Evolutionary conservation across 1,139 yeast genomes (phyloP).

Genomic region (Blastobotrys apis): DNA sequence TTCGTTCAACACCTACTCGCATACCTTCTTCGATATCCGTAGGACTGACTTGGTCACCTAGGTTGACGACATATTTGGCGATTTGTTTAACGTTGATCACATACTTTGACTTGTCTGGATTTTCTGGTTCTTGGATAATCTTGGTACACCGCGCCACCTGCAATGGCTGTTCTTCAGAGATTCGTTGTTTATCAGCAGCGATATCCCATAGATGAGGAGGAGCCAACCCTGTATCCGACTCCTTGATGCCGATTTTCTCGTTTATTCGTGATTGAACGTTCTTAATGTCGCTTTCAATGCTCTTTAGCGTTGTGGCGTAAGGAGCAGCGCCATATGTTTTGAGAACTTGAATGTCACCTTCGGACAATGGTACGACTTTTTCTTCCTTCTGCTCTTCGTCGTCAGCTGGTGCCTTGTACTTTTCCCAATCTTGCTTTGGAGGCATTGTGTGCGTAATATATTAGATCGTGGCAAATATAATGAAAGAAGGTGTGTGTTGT

Average conservation of each 20-base stretch:
- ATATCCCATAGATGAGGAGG: constrained; percentile 98
- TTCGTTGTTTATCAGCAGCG: constrained; percentile 89
- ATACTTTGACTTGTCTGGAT: constrained; percentile 83
- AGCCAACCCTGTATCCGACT: constrained; percentile 92
- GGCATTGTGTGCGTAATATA: constrained; percentile 47
- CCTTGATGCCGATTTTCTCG: constrained; percentile 90
- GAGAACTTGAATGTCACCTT: constrained; percentile 94
- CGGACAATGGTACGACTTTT: constrained; percentile 81
- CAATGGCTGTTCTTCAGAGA: constrained; percentile 89
- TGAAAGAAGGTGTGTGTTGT: not conserved
- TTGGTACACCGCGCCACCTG: constrained; percentile 99
- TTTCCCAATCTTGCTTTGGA: constrained; percentile 95
- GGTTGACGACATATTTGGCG: constrained; percentile 94
- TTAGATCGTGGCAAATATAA: not conserved
- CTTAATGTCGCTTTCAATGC: constrained; percentile 79
- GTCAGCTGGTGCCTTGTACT: constrained; percentile 80
- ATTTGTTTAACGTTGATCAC: constrained; percentile 96
- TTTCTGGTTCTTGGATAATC: constrained; percentile 66
- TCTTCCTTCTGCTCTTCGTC: constrained; percentile 61
- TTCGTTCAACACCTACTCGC: constrained; percentile 98
- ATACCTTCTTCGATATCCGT: constrained; percentile 99
- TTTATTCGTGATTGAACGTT: constrained; percentile 80
- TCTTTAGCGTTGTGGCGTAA: constrained; percentile 74
- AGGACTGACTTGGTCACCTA: constrained; percentile 95
- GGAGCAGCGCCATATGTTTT: constrained; percentile 97